phyloP scores from a whole-genome alignment of 2,329 filamentous ascomycete genomes.

The Colletotrichum gigasporum region DNA sequence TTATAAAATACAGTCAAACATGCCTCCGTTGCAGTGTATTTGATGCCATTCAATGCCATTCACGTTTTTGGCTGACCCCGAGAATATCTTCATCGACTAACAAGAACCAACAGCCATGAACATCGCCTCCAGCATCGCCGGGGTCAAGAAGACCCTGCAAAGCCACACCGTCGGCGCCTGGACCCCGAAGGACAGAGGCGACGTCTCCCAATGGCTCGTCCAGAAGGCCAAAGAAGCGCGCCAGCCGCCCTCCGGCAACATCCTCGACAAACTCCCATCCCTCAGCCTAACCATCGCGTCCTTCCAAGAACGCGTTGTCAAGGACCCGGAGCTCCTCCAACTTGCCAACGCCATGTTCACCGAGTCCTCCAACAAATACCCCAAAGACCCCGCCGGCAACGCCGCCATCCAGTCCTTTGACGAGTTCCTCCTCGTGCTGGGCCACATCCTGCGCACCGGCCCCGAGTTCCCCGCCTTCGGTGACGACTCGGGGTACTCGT shows the following conservation, averaged over 20 bases:
- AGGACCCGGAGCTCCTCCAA: background rate
- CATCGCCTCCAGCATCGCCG: background rate
- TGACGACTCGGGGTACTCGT: background rate
- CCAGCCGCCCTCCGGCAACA: background rate
- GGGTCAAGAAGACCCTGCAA: background rate
- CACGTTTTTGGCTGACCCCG: no score
- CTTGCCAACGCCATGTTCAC: slow-evolving; percentile 16
- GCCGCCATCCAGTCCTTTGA: slow-evolving; percentile 1
- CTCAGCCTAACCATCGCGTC: no score
- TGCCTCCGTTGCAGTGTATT: no score
- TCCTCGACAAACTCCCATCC: background rate
- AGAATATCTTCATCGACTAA: no score
- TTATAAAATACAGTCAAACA: no score
- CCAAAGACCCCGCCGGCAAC: background rate
- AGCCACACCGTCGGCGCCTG: background rate
- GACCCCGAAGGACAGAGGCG: background rate
- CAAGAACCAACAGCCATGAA: background rate
- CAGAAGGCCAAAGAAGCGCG: background rate
- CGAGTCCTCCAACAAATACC: background rate
- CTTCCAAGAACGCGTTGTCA: background rate
- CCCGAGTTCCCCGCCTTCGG: no score
- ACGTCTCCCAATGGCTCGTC: background rate
- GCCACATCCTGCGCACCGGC: background rate
- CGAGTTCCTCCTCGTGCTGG: background rate
- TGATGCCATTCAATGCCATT: no score